Evolutionary conservation across 352 stramenopile species (phyloP).

Genomic region (Globisporangium viniferum): DNA sequence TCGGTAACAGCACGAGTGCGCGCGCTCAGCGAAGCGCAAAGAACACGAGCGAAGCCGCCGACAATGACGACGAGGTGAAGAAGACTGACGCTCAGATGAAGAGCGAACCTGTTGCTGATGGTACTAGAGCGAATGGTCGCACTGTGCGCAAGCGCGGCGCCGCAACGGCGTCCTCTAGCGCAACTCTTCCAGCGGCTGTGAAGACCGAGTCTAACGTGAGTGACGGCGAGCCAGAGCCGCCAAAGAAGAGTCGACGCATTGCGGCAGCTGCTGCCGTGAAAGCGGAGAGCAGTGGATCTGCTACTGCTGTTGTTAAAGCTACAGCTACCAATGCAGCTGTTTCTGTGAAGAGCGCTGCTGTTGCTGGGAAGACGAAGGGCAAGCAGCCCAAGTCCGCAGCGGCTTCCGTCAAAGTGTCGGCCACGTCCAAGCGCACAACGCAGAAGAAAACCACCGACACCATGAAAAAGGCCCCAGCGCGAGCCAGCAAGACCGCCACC

Average conservation of each 20-base stretch:
- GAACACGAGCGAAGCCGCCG: conserved; percentile 2
- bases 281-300: background rate
- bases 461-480: background rate
- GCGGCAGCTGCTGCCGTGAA: background rate
- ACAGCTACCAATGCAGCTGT: background rate
- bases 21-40: conserved; percentile 3
- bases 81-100: background rate
- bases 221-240: background rate
- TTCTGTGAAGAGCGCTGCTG: background rate
- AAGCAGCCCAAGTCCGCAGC: background rate
- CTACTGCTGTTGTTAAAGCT: background rate
- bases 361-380: background rate
- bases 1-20: background rate
- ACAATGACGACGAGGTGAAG: background rate
- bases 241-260: conserved; percentile 9
- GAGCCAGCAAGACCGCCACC: background rate
- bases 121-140: background rate
- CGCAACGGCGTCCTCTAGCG: background rate
- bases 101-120: background rate
- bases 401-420: conserved; percentile 1
- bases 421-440: conserved; percentile 11
- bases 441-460: conserved; percentile 13
- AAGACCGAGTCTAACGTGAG: background rate
- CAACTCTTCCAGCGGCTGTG: background rate
- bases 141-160: background rate